phyloP scores from a whole-genome alignment of 192 early-diverging fungal genomes.

The Podila horticola region DNA sequence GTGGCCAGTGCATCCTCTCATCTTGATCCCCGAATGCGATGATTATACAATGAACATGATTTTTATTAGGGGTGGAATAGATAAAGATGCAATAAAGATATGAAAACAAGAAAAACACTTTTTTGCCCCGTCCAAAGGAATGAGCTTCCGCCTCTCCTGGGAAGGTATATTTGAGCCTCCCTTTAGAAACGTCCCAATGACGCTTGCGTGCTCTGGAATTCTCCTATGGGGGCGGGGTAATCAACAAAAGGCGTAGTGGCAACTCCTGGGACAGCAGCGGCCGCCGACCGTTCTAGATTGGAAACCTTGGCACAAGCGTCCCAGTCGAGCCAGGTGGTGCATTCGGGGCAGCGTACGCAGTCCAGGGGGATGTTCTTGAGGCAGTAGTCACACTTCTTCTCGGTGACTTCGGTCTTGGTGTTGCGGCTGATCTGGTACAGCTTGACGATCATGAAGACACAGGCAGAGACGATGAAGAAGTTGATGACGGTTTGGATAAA shows the following conservation, averaged over 20 bases:
- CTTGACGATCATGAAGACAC: slow-evolving; percentile 72
- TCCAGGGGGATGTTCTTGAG: slow-evolving; percentile 29
- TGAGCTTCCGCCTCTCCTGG: no score
- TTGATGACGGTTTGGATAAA: slow-evolving; percentile 73
- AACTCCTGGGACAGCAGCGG: background rate
- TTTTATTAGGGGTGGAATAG: no score
- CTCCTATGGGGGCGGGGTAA: background rate
- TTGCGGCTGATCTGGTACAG: slow-evolving; percentile 39
- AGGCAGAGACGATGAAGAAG: slow-evolving; percentile 68
- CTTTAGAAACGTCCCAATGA: background rate
- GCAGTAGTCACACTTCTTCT: slow-evolving; percentile 51
- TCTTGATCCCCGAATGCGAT: no score
- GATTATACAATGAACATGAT: no score
- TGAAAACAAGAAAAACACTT: no score
- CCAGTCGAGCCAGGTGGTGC: slow-evolving; percentile 56
- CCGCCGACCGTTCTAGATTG: slow-evolving; percentile 22
- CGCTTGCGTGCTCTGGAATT: background rate
- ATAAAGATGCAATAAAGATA: no score
- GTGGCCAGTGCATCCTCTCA: no score
- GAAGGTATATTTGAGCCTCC: no score
- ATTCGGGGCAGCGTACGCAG: slow-evolving; percentile 45
- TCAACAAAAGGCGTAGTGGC: background rate
- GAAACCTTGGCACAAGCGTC: slow-evolving; percentile 40
- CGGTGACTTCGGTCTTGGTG: slow-evolving; percentile 19
- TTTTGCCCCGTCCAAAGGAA: no score